phyloP scores from a whole-genome alignment of 371 early-diverging fungal species.

The Rhizomucor miehei region DNA sequence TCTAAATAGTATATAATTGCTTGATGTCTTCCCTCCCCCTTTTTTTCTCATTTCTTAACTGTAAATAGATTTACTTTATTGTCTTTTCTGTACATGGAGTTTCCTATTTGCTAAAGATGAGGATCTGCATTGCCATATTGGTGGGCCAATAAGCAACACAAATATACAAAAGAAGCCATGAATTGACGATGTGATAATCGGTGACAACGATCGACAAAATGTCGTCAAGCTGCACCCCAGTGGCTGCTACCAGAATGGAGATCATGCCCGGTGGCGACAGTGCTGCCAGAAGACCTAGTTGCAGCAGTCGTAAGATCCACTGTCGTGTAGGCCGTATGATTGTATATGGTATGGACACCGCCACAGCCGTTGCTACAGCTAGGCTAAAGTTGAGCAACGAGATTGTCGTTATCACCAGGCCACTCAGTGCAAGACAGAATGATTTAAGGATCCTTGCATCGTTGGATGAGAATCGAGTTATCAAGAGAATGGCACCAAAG shows the following conservation, averaged over 20 bases:
- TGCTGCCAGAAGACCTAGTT: conserved; percentile 33
- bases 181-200: conserved; percentile 59
- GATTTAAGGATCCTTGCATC: conserved; percentile 65
- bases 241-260: conserved; percentile 19
- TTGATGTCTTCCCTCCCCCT: too few species aligned
- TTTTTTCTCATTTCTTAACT: too few species aligned
- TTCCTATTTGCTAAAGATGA: conserved; percentile 24
- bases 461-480: background rate
- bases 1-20: too few species aligned
- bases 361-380: conserved; percentile 68
- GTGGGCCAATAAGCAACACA: conserved; percentile 68
- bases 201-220: conserved; percentile 37
- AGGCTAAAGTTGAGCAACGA: conserved; percentile 85
- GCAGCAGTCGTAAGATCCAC: conserved; percentile 21
- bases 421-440: conserved; percentile 64
- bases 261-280: conserved; percentile 58
- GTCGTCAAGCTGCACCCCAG: conserved; percentile 20
- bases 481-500: conserved; percentile 14
- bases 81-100: too few species aligned
- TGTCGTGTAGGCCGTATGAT: conserved; percentile 45
- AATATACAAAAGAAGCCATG: conserved; percentile 61
- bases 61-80: too few species aligned
- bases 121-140: conserved; percentile 54
- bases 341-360: conserved; percentile 65
- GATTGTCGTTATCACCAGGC: conserved; percentile 68